Evolutionary conservation across 345 rosid species (phyloP), one percentile per base, ranked within the genome.

Genomic region (Viola odorata): DNA sequence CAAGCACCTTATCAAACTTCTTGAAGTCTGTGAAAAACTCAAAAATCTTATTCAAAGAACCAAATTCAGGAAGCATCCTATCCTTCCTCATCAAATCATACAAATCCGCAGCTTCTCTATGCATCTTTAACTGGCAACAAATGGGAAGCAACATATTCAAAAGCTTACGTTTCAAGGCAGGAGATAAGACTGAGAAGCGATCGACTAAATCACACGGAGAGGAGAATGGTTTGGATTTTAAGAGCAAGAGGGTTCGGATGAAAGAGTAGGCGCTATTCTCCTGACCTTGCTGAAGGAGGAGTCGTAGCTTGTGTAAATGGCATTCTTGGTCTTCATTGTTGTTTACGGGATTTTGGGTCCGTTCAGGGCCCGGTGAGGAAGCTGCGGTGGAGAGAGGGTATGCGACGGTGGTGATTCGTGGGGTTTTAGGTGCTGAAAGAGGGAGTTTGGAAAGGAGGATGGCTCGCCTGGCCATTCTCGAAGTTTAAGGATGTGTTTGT

Each of bases 261-360:
- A 78, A 73, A 2, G 53, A 55, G 53, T 77, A 80, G 48, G 95
- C 98, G 6, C 78, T 52, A 9, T 66, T 80, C 0, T 60, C 48
- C 50, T 80, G 74, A 41, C 81, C 78, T 57, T 82, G 81, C 44
- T 82, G 83, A 67, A 91, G 82, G 54, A 86, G 80, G 52, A 65
- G 58, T 45, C 81, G 79, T 41, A 85, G 78, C 37, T 78, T 72
- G 52, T 79, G 57, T 0, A 81, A 58, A 37, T 65, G 80, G 72
- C 78, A 77, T 9, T 69, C 76, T 9, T 61, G 70, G 55, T 75
- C 80, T 44, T 50, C 12, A 37, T 40, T 13, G 9, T 36, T 10
- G 49, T 36, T 55, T n/a, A 53, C 1, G 12, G 12, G 4, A 13
- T 60, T 47, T 16, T 41, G 58, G 59, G 42, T 58, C 56, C 42